Evolutionary conservation across 164 flowering plant genomes (phyloP), one percentile per base, ranked within the genome.

Genomic region (Protea cynaroides): DNA sequence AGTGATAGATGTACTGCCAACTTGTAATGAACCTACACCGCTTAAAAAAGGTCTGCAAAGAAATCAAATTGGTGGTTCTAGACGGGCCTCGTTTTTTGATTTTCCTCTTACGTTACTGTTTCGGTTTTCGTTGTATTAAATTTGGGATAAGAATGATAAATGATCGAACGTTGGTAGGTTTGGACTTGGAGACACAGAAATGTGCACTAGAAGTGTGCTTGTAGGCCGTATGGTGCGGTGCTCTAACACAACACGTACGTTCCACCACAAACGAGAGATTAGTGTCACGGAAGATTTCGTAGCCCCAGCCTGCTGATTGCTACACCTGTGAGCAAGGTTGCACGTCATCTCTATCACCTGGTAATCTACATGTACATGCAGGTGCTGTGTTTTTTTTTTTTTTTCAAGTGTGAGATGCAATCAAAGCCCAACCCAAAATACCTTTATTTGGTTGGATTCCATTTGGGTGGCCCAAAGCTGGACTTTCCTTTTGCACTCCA

Each of bases 1-100:
- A 73, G 82, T 81, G 90, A 76, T 70, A 56, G 61, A n/a, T 25
- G 70, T 61, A 9, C 25, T 9, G 82, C 78, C 70, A 78, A 74
- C 78, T 68, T 75, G 85, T 81, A 77, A 37, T 11, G 36, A 61
- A 58, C 62, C 58, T 23, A 61, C 64, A 65, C 85, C 86, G 76
- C 68, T 69, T 8, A 5, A 70, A 7, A 38, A 50, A 55, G 21
- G 3, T 23, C 49, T 25, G 18, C 43, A 0, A 21, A 15, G 64
- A 21, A 12, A 34, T 47, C 47, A 52, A 72, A 68, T 51, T 71
- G 65, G 78, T 75, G 87, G 85, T 56, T 69, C 47, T 40, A 15
- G 68, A 43, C 64, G 52, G 64, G 50, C 56, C 71, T 75, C 72
- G 70, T 63, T 58, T n/a, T 49, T 17, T 7, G 40, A 21, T n/a